Evolutionary conservation across 139 green algal species (phyloP).

Genomic region (Chlorella sp.): DNA sequence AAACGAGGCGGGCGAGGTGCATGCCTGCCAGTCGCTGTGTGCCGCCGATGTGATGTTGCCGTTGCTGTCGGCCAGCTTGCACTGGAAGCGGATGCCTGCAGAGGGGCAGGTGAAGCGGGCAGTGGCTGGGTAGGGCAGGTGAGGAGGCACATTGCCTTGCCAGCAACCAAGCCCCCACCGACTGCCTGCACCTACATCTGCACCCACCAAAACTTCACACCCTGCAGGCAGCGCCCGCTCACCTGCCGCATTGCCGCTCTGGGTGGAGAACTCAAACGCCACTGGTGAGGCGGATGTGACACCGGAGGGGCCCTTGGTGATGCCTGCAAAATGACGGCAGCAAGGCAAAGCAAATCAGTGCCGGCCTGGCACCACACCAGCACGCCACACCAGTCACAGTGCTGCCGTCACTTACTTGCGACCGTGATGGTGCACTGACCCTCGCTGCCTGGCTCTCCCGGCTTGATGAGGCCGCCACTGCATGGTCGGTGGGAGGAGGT

Average conservation of each 20-base stretch:
- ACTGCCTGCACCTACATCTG: conserved; percentile 1
- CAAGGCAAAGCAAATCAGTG: conserved; percentile 11
- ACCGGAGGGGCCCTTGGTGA: conserved; percentile 43
- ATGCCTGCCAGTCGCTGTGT: conserved; percentile 36
- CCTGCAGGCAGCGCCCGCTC: conserved; percentile 49
- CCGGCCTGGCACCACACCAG: too few relatives aligned
- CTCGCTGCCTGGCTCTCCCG: neutral
- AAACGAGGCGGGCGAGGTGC: conserved; percentile 47
- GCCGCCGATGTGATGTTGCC: conserved; percentile 9
- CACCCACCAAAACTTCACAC: too few relatives aligned
- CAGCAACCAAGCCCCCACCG: too few relatives aligned
- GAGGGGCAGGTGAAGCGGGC: neutral
- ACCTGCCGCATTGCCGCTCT: conserved; percentile 26
- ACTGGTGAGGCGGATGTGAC: conserved; percentile 23
- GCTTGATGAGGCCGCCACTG: conserved; percentile 36
- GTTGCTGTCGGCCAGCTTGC: conserved; percentile 11
- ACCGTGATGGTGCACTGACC: conserved; percentile 38
- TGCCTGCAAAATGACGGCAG: conserved; percentile 38
- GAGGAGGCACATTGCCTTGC: neutral
- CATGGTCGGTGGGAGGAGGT: neutral
- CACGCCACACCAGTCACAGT: neutral
- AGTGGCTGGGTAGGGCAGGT: neutral
- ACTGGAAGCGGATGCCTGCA: conserved; percentile 22
- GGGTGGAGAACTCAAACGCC: conserved; percentile 50
- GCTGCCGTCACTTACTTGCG: conserved; percentile 5